phyloP scores from a whole-genome alignment of 1,139 yeast species.

The Diutina neorugosa region DNA sequence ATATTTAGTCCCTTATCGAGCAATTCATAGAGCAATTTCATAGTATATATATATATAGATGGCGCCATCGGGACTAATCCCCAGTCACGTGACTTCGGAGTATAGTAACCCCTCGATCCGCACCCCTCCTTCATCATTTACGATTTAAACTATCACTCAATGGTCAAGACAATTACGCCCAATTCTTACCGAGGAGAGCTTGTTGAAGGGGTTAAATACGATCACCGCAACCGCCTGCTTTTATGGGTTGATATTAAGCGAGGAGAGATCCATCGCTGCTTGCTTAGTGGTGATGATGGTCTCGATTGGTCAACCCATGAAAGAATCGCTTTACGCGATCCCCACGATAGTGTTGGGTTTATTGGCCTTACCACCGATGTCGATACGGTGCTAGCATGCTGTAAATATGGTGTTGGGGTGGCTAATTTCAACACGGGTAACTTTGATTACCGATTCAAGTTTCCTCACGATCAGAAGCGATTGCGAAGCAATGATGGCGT shows the following conservation, averaged over 20 bases:
- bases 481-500: slow-evolving; percentile 67
- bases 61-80: no score
- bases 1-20: no score
- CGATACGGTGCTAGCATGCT: slow-evolving; percentile 31
- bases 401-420: slow-evolving; percentile 43
- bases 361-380: neutral
- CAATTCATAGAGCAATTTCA: no score
- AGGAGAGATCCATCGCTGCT: neutral
- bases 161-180: neutral
- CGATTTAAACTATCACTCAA: neutral
- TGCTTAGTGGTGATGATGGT: neutral
- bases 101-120: neutral
- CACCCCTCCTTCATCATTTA: neutral
- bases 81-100: neutral
- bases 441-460: slow-evolving; percentile 32
- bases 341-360: neutral
- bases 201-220: slow-evolving; percentile 2
- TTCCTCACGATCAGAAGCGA: slow-evolving; percentile 24
- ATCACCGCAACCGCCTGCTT: neutral
- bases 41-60: no score
- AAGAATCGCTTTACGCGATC: neutral
- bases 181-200: neutral
- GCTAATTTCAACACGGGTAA: slow-evolving; percentile 30
- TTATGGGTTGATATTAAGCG: neutral
- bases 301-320: neutral